Base-by-base conservation (phyloP, 495 filamentous ascomycete genomes). In the Penicillium coffeae region DNA sequence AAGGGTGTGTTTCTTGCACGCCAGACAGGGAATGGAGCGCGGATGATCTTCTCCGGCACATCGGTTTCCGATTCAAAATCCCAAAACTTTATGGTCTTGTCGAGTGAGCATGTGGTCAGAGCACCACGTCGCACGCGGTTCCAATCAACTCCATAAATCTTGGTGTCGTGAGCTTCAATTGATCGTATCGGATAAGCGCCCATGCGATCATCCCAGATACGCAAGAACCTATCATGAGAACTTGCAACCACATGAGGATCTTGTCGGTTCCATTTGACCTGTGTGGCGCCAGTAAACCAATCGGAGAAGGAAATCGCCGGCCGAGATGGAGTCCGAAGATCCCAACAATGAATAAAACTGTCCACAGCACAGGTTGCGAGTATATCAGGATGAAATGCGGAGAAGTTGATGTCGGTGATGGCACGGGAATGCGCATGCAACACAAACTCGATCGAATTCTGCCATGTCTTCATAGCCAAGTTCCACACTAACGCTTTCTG, bases 391-490 rank as follows among this genome's bases (percentile, higher is more conserved):
- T 96, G 85, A 60, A 95, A 89, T 0, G 92, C 91, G 0, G 87
- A 93, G 64, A 96, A 97, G 62, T 97, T 97, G 64, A 96, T 90
- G 59, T 97, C 92, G 12, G 91, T 96, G 45, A 97, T 97, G 46
- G 91, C 90, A 39, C 92, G 77, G 1, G 81, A 86, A 64, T 97
- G 92, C 10, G 81, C 90, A 61, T 95, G 88, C 32, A 96, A 76
- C n/a, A 89, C 88, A 65, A 89, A 82, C 66, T 98, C 88, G 38
- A 95, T 88, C 2, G 84, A 82, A n/a, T 85, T 78, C 42, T 83
- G 81, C 61, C 82, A 79, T 51, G 82, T 79, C 39, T 76, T 73
- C 71, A 94, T 80, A 34, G 82, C 87, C 55, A 97, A 72, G 62
- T 96, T 97, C 91, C 90, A 96, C 8, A 97, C 88, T 41, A 97